phyloP scores from a whole-genome alignment of 2,329 filamentous ascomycete species.

The Sarocladium brachiariae region DNA sequence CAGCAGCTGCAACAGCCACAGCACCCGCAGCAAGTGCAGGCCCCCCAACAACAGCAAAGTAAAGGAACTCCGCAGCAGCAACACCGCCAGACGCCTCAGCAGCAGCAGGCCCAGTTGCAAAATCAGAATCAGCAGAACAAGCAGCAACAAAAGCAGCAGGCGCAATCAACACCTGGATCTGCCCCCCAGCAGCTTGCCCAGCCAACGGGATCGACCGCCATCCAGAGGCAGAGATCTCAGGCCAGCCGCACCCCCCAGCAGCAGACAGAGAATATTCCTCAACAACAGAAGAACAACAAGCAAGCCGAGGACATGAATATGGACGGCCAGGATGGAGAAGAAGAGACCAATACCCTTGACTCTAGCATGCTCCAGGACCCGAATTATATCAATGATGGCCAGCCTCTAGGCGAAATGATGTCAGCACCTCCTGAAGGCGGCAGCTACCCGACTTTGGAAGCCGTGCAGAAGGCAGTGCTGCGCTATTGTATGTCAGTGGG shows the following conservation, averaged over 20 bases:
- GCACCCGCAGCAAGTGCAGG: constrained; percentile 12
- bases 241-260: constrained; percentile 22
- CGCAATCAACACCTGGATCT: constrained; percentile 12
- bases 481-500: constrained; percentile 61
- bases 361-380: constrained; percentile 44
- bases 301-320: constrained; percentile 45
- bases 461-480: constrained; percentile 57
- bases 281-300: constrained; percentile 31
- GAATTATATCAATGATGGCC: constrained; percentile 23
- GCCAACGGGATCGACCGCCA: constrained; percentile 24
- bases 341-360: constrained; percentile 35
- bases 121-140: constrained; percentile 15
- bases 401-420: constrained; percentile 54
- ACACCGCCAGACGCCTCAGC: constrained; percentile 22
- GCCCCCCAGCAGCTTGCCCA: constrained; percentile 15
- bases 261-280: constrained; percentile 19
- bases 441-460: constrained; percentile 57
- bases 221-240: constrained; percentile 20
- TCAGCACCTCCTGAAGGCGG: constrained; percentile 57
- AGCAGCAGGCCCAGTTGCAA: constrained; percentile 18
- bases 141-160: constrained; percentile 18
- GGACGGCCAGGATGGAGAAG: constrained; percentile 43
- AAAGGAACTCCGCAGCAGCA: constrained; percentile 23
- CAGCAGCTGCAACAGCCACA: constrained; percentile 26
- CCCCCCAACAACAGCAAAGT: constrained; percentile 15